Conservation (phyloP, 2,329 filamentous ascomycete genomes). For the Xylaria polymorpha region DNA sequence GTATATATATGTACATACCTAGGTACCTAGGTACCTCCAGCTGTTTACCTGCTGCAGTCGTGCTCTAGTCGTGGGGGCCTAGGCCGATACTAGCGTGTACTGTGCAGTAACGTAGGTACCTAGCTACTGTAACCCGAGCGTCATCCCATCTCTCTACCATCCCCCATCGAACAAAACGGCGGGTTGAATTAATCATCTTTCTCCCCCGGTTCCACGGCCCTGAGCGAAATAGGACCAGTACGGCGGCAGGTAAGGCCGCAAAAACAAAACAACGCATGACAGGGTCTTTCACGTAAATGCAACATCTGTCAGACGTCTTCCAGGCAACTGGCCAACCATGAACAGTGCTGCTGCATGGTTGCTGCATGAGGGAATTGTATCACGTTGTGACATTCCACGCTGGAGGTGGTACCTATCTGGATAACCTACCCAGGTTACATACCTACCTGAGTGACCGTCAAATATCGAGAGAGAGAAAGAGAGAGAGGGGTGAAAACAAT, state of each 20-base stretch:
- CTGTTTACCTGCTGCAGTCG: no score
- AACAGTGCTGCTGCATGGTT: conserved; percentile 23
- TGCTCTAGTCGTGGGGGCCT: neutral
- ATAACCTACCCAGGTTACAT: neutral
- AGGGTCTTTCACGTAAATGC: conserved; percentile 24
- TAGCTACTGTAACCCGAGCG: neutral
- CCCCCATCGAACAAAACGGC: neutral
- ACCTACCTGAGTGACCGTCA: neutral
- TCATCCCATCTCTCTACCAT: neutral
- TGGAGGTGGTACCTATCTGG: neutral
- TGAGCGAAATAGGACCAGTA: conserved; percentile 14
- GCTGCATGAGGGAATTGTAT: conserved; percentile 39
- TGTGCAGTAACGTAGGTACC: conserved; percentile 9
- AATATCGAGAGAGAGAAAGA: neutral
- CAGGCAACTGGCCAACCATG: conserved; percentile 22
- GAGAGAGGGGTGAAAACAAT: neutral
- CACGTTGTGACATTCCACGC: conserved; percentile 23
- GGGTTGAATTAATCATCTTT: neutral
- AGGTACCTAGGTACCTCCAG: no score
- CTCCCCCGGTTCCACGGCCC: no score
- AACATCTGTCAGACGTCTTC: conserved; percentile 25
- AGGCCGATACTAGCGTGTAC: neutral
- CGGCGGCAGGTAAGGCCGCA: neutral
- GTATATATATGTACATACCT: no score
- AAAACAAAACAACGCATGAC: conserved; percentile 30